These are phyloP conservation scores for Fusarium siculi DNA, from an alignment of 2,329 filamentous ascomycete species.

Conservation along the genomic window DNA sequence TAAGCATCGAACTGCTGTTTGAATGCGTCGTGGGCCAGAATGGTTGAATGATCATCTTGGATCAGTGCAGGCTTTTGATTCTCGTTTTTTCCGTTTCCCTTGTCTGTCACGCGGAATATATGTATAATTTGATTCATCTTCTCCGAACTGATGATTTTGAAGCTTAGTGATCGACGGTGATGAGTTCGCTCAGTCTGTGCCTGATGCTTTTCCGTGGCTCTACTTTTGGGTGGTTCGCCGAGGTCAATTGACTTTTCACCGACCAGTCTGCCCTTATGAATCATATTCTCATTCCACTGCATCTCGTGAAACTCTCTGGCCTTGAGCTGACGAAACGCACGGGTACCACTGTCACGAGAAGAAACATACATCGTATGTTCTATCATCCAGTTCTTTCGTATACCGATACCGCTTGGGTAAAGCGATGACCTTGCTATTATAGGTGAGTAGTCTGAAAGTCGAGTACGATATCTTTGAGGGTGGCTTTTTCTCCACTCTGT, in stretches of 20 bases:
- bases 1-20: slow-evolving; percentile 12
- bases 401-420: slow-evolving; percentile 46
- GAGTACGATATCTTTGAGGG: slow-evolving; percentile 52
- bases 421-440: slow-evolving; percentile 5
- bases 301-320: slow-evolving; percentile 55
- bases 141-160: neutral
- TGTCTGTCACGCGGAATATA: slow-evolving; percentile 14
- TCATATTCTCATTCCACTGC: slow-evolving; percentile 51
- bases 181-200: neutral
- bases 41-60: neutral
- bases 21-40: slow-evolving; percentile 10
- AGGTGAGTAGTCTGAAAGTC: slow-evolving; percentile 53
- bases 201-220: neutral
- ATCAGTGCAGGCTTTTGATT: neutral
- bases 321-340: slow-evolving; percentile 50
- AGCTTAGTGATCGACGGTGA: slow-evolving; percentile 2
- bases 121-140: slow-evolving; percentile 19
- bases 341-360: slow-evolving; percentile 51
- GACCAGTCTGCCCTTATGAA: slow-evolving; percentile 47
- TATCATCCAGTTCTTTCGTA: slow-evolving; percentile 55
- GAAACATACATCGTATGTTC: slow-evolving; percentile 57
- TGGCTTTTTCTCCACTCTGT: slow-evolving; percentile 52
- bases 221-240: slow-evolving; percentile 11
- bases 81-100: neutral
- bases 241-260: slow-evolving; percentile 46